These are phyloP conservation scores for Globisporangium alternatum DNA, from an alignment of 352 stramenopile genomes.

Conservation along the genomic window DNA sequence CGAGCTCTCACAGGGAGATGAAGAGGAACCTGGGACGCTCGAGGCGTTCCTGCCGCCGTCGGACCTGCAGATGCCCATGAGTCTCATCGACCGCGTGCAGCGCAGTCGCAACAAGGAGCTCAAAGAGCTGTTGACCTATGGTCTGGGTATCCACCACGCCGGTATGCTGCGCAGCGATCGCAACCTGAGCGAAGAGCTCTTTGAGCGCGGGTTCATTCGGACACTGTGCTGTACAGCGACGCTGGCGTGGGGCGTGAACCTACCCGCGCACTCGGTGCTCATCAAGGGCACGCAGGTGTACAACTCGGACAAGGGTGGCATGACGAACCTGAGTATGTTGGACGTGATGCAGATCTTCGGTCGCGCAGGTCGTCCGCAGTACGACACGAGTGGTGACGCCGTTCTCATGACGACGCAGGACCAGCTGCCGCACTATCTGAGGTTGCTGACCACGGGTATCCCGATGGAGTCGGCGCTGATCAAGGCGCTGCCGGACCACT, in stretches of 20 bases:
- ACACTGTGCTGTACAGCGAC: constrained; percentile 99
- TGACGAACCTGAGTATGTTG: constrained; percentile 97
- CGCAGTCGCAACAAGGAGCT: constrained; percentile 96
- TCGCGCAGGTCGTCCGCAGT: constrained; percentile 97
- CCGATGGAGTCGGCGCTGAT: constrained; percentile 98
- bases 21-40: constrained; percentile 49
- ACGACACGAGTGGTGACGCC: constrained; percentile 98
- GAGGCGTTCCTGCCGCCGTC: constrained; percentile 58
- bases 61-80: constrained; percentile 53
- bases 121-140: constrained; percentile 91
- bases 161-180: constrained; percentile 95
- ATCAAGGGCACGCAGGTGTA: constrained; percentile 99
- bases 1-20: constrained; percentile 79
- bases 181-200: constrained; percentile 97
- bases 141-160: constrained; percentile 98
- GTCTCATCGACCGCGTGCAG: constrained; percentile 68
- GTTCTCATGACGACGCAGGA: constrained; percentile 98
- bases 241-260: constrained; percentile 98
- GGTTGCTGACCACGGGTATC: constrained; percentile 93
- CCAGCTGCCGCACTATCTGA: constrained; percentile 92
- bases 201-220: constrained; percentile 95
- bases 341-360: constrained; percentile 99
- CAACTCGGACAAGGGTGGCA: constrained; percentile 97
- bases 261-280: constrained; percentile 98
- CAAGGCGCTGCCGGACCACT: constrained; percentile 97